These are phyloP conservation scores for Kuraishia ogatae DNA, from an alignment of 805 yeast genomes.

Conservation along the genomic window DNA sequence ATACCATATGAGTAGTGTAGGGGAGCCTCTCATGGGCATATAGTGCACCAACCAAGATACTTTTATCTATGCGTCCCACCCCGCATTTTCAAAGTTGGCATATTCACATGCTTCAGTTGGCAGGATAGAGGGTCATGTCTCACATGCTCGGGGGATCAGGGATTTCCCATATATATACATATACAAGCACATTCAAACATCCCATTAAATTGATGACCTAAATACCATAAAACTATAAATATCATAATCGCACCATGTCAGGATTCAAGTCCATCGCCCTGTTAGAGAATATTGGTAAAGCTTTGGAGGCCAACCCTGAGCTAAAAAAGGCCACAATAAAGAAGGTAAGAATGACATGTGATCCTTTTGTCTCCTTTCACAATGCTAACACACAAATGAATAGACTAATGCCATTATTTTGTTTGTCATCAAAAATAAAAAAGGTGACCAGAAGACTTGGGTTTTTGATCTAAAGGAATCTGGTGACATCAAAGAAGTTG, in stretches of 20 bases:
- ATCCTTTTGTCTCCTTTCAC: no score
- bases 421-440: constrained; percentile 59
- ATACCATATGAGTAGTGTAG: not conserved
- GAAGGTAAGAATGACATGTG: constrained; percentile 12
- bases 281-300: constrained; percentile 29
- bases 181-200: no score
- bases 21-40: no score
- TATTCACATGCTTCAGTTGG: not conserved
- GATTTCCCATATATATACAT: not conserved
- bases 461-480: constrained; percentile 54
- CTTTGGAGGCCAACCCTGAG: constrained; percentile 15
- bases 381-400: constrained; percentile 1
- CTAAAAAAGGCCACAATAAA: constrained; percentile 28
- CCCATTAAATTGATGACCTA: no score
- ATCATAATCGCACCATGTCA: not conserved
- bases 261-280: constrained; percentile 31
- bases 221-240: not conserved
- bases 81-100: not conserved
- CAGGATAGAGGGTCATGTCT: not conserved
- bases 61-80: not conserved
- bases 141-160: not conserved
- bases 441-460: constrained; percentile 55
- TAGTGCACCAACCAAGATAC: not conserved
- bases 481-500: constrained; percentile 34
- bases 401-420: constrained; percentile 54